Evolutionary conservation across 1,284 basidiomycete species (phyloP).

Genomic region (Moesziomyces aphidis): DNA sequence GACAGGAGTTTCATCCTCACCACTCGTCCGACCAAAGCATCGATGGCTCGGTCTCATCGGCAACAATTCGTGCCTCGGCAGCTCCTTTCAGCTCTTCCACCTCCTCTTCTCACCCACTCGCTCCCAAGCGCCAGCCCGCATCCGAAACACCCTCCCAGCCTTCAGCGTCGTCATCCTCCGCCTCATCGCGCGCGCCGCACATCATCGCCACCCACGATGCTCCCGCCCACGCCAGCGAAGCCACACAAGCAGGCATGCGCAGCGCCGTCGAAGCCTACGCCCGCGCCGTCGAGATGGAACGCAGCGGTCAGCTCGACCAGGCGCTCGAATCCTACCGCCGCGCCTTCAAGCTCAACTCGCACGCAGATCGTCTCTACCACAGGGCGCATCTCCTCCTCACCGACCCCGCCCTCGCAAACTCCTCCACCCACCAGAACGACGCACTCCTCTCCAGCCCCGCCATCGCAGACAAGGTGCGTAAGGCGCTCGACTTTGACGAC

Average conservation of each 20-base stretch:
- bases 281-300: conserved; percentile 54
- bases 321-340: conserved; percentile 52
- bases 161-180: conserved; percentile 8
- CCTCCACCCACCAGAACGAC: conserved; percentile 32
- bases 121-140: conserved; percentile 3
- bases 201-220: conserved; percentile 30
- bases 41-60: not conserved
- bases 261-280: conserved; percentile 54
- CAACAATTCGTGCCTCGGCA: conserved; percentile 19
- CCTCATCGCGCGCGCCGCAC: conserved; percentile 9
- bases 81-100: conserved; percentile 17
- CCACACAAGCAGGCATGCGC: conserved; percentile 36
- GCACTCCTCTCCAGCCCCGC: conserved; percentile 40
- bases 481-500: conserved; percentile 54
- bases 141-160: not conserved
- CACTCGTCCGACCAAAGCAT: not conserved
- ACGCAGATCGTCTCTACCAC: conserved; percentile 57
- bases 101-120: conserved; percentile 4
- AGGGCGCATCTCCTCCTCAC: conserved; percentile 50
- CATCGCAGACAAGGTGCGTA: conserved; percentile 51
- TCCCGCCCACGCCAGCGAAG: conserved; percentile 27
- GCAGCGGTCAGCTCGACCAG: conserved; percentile 50
- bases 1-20: conserved; percentile 18
- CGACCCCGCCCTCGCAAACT: conserved; percentile 28
- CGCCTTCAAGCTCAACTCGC: conserved; percentile 56